A percentile compares a stretch with the other conserved stretches of the same genome.
phyloP scores from a whole-genome alignment of 2,329 filamentous ascomycete species.

The Penicillium olsonii region DNA sequence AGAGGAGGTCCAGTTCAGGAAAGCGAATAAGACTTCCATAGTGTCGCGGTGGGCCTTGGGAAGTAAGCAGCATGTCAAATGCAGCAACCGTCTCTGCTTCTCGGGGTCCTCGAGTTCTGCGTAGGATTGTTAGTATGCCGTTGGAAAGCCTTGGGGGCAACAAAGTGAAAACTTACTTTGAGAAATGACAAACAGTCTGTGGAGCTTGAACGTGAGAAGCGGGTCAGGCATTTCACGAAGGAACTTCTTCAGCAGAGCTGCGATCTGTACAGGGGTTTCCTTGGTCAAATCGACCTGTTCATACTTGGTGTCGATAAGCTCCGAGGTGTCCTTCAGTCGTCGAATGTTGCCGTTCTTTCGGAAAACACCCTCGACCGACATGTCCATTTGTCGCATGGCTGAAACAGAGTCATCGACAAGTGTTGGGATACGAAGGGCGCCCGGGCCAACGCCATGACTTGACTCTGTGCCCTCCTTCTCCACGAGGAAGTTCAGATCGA shows the following conservation, averaged over 20 bases:
- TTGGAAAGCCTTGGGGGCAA: conserved; percentile 14
- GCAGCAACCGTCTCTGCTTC: conserved; percentile 79
- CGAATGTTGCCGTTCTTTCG: conserved; percentile 99
- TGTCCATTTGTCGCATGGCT: conserved; percentile 97
- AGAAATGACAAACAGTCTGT: conserved; percentile 84
- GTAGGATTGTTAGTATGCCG: conserved; percentile 12
- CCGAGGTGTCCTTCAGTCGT: conserved; percentile 80
- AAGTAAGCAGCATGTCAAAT: conserved; percentile 87
- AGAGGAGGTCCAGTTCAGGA: conserved; percentile 95
- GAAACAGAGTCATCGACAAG: conserved; percentile 92
- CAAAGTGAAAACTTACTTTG: conserved; percentile 61
- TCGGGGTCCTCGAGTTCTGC: conserved; percentile 76
- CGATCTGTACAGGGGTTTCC: conserved; percentile 90
- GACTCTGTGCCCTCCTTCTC: conserved; percentile 95
- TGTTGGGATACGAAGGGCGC: conserved; percentile 85
- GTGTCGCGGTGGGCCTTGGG: conserved; percentile 92
- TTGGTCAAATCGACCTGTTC: conserved; percentile 83
- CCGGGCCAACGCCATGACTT: conserved; percentile 94
- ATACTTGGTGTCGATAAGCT: conserved; percentile 81
- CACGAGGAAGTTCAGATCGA: conserved; percentile 82
- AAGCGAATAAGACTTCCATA: conserved; percentile 91
- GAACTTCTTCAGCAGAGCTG: conserved; percentile 92
- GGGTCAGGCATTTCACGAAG: conserved; percentile 92
- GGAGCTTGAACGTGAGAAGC: conserved; percentile 90
- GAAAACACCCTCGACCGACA: conserved; percentile 98